Evolutionary conservation across 2,329 filamentous ascomycete genomes (phyloP).

Genomic region (Mariannaea sp.): DNA sequence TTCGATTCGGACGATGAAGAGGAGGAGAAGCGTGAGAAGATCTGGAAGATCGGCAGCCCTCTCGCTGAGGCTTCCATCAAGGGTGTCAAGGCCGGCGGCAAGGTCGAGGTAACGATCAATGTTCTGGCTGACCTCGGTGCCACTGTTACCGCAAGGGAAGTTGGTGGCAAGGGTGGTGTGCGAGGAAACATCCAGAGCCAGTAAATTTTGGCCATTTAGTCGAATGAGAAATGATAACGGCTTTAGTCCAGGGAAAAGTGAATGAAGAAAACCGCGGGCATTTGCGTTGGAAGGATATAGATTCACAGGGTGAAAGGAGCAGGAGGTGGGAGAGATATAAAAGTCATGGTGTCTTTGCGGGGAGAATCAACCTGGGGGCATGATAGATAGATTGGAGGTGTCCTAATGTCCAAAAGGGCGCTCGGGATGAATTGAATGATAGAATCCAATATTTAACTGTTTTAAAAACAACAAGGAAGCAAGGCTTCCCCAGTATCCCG

Average conservation of each 20-base stretch:
- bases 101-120: constrained; percentile 93
- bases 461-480: background rate
- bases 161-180: constrained; percentile 85
- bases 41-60: constrained; percentile 84
- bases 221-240: background rate
- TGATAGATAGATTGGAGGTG: constrained; percentile 32
- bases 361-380: constrained; percentile 37
- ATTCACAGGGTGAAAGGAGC: constrained; percentile 9
- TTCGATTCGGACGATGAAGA: constrained; percentile 70
- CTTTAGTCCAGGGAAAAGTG: constrained; percentile 3
- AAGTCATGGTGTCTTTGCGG: constrained; percentile 36
- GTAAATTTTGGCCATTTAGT: constrained; percentile 19
- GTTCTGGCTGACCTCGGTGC: constrained; percentile 79
- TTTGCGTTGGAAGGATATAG: constrained; percentile 22
- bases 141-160: constrained; percentile 80
- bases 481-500: background rate
- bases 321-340: constrained; percentile 27
- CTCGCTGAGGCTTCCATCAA: constrained; percentile 86
- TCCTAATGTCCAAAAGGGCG: constrained; percentile 16
- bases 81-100: constrained; percentile 83
- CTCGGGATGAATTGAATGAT: constrained; percentile 35
- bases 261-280: constrained; percentile 16
- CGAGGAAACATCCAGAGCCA: constrained; percentile 58
- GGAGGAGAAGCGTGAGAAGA: constrained; percentile 84
- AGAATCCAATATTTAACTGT: constrained; percentile 18